Conservation (phyloP, 768 basidiomycete species). For the Leccinum uliginosum region DNA sequence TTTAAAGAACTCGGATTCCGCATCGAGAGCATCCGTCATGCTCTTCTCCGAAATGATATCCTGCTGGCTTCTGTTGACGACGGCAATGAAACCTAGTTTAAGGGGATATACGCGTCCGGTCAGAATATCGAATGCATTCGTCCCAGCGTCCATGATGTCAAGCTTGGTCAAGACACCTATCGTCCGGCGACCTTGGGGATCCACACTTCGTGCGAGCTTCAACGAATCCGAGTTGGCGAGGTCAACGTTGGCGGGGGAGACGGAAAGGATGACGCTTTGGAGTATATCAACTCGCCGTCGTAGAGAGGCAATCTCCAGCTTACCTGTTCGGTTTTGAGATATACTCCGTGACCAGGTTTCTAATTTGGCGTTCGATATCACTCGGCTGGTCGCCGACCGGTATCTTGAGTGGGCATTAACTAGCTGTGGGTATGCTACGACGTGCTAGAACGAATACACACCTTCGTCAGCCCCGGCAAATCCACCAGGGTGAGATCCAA, state of each 20-base stretch:
- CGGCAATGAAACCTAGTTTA: constrained; percentile 96
- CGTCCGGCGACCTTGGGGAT: constrained; percentile 93
- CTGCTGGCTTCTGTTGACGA: constrained; percentile 96
- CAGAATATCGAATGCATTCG: constrained; percentile 93
- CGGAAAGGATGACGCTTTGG: constrained; percentile 87
- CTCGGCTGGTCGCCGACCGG: constrained; percentile 97
- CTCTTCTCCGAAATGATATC: constrained; percentile 89
- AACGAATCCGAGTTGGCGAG: constrained; percentile 98
- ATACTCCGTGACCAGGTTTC: constrained; percentile 90
- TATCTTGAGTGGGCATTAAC: constrained; percentile 47
- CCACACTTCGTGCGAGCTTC: constrained; percentile 92
- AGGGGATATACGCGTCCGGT: constrained; percentile 97
- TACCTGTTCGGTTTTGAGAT: constrained; percentile 96
- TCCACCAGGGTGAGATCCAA: constrained; percentile 95
- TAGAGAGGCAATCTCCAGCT: constrained; percentile 14
- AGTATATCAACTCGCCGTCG: constrained; percentile 5
- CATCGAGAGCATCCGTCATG: constrained; percentile 78
- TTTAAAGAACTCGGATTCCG: constrained; percentile 88
- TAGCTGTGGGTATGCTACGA: not conserved
- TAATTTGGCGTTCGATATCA: constrained; percentile 96
- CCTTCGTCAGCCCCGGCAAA: constrained; percentile 95
- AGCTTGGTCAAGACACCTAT: constrained; percentile 97
- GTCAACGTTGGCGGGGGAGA: constrained; percentile 97
- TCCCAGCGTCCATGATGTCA: constrained; percentile 99
- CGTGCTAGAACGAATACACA: constrained; percentile 29